Base-by-base conservation (phyloP, 805 yeast species). In the Huiozyma sinensis region DNA sequence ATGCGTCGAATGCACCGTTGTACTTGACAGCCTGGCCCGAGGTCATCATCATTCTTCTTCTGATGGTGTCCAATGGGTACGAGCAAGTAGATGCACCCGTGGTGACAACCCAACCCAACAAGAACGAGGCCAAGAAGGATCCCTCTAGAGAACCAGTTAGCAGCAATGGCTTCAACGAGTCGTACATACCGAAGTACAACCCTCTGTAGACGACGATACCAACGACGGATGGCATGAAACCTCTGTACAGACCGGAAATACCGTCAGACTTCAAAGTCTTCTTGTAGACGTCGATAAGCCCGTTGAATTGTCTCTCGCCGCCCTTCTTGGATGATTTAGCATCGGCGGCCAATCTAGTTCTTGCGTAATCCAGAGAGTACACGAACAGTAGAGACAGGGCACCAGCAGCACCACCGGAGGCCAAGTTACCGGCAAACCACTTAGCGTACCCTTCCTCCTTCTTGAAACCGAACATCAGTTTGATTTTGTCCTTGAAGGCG, bases 1-100 rank as follows among this genome's bases (percentile, higher is more conserved):
- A 81, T 73, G 92, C 86, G 72, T 89, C 96, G 70, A 85, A 77
- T 61, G 96, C 95, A 76, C 95, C 92, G 67, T 80, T 74, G 78
- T 88, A 88, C 77, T 89, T 88, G 64, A 88, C 95, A 66, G 95
- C 95, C 77, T 87, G 95, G 73, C 97, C 97, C 60, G 97, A 89
- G 63, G 97, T 88, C 97, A 88, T 88, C 97, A 88, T 88, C 97
- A 88, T 88, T 84, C 97, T 87, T 85, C 97, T 87, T 83, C 97
- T 89, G 68, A 88, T 88, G 67, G 97, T 88, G 76, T 88, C 97
- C 73, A 89, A 84, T 80, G 97, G 97, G 83, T 88, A 88, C 69
- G 96, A 87, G 69, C 95, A 95, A 58, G 96, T 87, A 62, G 96
- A 89, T 66, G 97, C 95, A 82, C 88, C 95, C 58, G 95, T 88